Conservation (phyloP, 495 filamentous ascomycete genomes). For the Lasiosphaeris hirsuta region DNA sequence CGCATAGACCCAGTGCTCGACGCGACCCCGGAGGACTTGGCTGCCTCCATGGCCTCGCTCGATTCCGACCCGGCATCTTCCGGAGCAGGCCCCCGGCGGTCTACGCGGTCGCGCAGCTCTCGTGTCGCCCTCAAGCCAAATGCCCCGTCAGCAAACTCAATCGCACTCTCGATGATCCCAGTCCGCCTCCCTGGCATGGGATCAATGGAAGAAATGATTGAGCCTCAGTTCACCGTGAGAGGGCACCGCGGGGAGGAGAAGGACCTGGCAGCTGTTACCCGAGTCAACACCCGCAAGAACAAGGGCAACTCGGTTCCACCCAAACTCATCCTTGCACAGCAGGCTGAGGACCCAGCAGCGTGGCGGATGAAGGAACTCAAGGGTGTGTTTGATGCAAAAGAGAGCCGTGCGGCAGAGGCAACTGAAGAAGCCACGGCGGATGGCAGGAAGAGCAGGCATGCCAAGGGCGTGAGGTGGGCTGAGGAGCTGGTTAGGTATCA, state of each 20-base stretch:
- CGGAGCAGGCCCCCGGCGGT: conserved; percentile 24
- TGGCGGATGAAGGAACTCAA: conserved; percentile 32
- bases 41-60: neutral
- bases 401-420: conserved; percentile 6
- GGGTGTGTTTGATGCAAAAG: conserved; percentile 25
- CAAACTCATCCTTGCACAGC: conserved; percentile 25
- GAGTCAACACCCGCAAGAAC: conserved; percentile 55
- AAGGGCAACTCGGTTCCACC: conserved; percentile 41
- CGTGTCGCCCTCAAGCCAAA: conserved; percentile 25
- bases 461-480: conserved; percentile 30
- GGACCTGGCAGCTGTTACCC: conserved; percentile 45
- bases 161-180: conserved; percentile 29
- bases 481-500: conserved; percentile 30
- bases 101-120: conserved; percentile 25
- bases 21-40: neutral
- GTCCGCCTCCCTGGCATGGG: conserved; percentile 30
- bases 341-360: conserved; percentile 21
- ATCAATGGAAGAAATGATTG: conserved; percentile 22
- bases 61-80: conserved; percentile 3
- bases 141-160: conserved; percentile 31
- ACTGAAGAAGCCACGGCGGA: neutral
- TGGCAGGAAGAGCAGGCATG: conserved; percentile 12
- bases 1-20: conserved; percentile 16
- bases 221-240: conserved; percentile 16
- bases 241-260: conserved; percentile 46